Evolutionary conservation across 257 asterid species (phyloP).

Genomic region (Lantana camara): DNA sequence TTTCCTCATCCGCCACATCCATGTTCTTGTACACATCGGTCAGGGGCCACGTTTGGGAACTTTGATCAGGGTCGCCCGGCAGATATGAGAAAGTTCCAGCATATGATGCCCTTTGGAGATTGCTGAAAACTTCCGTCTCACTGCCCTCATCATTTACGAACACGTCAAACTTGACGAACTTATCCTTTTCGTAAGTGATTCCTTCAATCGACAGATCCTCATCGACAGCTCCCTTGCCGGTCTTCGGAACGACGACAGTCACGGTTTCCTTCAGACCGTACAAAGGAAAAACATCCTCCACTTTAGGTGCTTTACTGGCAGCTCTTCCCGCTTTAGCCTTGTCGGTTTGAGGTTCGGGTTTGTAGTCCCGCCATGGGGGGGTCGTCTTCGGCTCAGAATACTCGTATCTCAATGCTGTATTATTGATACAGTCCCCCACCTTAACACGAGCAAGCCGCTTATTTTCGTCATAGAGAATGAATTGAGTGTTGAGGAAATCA

Average conservation of each 20-base stretch:
- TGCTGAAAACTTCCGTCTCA: too few relatives aligned
- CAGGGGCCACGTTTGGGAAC: constrained; percentile 35
- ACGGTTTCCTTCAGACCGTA: constrained; percentile 2
- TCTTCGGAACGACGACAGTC: constrained; percentile 24
- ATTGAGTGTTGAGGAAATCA: not conserved
- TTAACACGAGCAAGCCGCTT: not conserved
- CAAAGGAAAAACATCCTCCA: constrained; percentile 21
- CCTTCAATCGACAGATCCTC: constrained; percentile 34
- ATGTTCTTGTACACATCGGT: constrained; percentile 48
- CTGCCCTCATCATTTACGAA: constrained; percentile 40
- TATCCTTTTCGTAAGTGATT: constrained; percentile 32
- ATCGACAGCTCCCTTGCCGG: constrained; percentile 34
- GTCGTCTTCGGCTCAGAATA: constrained; percentile 15
- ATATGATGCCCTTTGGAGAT: constrained; percentile 39
- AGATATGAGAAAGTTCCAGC: constrained; percentile 48
- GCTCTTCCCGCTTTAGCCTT: constrained; percentile 12
- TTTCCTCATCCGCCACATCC: constrained; percentile 47
- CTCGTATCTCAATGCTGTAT: not conserved
- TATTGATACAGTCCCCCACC: not conserved
- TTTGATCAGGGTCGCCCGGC: constrained; percentile 34
- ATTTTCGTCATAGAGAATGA: not conserved
- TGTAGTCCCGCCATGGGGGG: constrained; percentile 30
- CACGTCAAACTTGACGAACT: constrained; percentile 36
- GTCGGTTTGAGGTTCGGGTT: constrained; percentile 26
- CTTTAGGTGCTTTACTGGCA: not conserved